Base-by-base conservation (phyloP, 495 filamentous ascomycete genomes). In the Aspergillus steynii region DNA sequence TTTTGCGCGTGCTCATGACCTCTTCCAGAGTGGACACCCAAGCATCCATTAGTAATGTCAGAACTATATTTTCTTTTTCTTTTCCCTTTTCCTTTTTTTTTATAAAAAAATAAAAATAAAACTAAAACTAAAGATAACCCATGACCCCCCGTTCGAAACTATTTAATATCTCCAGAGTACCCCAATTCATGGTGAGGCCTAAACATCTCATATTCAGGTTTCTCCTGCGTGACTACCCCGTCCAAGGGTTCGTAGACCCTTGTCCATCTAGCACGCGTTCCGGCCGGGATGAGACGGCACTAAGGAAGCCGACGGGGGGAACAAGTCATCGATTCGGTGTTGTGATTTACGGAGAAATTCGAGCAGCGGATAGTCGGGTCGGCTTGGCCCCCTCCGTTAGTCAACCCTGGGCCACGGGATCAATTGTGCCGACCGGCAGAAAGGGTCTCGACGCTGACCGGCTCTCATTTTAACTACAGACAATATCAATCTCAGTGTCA, bases 281-380 rank as follows among this genome's bases (percentile, higher is more conserved):
- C 37, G 14, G 14, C 37, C 37, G 14, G 37, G 37, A 42, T 42
- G 37, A 12, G 10, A 6, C 29, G 27, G 37, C 53, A 47, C 53
- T 55, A 55, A 27, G 15, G 29, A 53, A 27, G 27, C 27, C 31
- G 26, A 26, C 27, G 9, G 51, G 12, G 25, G 9, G 32, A 55
- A 55, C 53, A 54, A 53, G 29, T 27, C 4, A 45, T 20, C 37
- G 25, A 50, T 61, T 61, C 55, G 58, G 56, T 29, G 26, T 29
- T 70, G 63, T 68, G 68, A 72, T 72, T 70, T 59, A 72, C 61
- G 70, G 70, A 72, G 67, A 72, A 72, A 67, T 72, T 70, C 20
- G 56, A 58, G 51, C 58, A 34, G 56, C 53, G 61, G 55, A 48
- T 50, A 54, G 47, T 63, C 61, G 58, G 58, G 54, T 56, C 66